Evolutionary conservation across 2,329 filamentous ascomycete species (phyloP).

Genomic region (Scytalidium lignicola): DNA sequence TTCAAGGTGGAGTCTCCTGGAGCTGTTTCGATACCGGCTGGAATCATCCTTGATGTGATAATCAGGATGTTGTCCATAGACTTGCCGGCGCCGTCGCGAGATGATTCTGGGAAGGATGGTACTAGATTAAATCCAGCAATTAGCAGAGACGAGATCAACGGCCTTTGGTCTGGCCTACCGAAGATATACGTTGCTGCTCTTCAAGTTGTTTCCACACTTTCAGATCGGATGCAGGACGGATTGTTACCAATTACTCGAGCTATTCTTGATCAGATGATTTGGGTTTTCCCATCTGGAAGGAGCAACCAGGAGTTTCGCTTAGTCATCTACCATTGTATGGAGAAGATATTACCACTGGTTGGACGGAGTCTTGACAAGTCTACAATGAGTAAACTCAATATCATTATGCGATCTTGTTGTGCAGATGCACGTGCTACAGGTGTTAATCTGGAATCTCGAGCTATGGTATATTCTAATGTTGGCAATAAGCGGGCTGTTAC

Average conservation of each 20-base stretch:
- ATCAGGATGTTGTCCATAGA: slow-evolving; percentile 65
- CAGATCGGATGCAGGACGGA: slow-evolving; percentile 52
- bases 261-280: slow-evolving; percentile 65
- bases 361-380: slow-evolving; percentile 64
- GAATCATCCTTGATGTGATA: slow-evolving; percentile 61
- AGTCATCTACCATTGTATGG: slow-evolving; percentile 54
- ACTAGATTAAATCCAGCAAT: slow-evolving; percentile 68
- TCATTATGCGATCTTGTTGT: slow-evolving; percentile 65
- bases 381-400: slow-evolving; percentile 56
- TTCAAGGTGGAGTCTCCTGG: slow-evolving; percentile 60
- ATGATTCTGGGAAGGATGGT: slow-evolving; percentile 11
- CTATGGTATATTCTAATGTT: slow-evolving; percentile 12
- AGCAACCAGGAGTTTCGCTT: slow-evolving; percentile 50
- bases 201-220: slow-evolving; percentile 51
- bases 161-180: slow-evolving; percentile 69
- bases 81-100: slow-evolving; percentile 35
- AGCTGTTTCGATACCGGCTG: slow-evolving; percentile 62
- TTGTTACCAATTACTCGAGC: slow-evolving; percentile 57
- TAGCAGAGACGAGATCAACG: slow-evolving; percentile 74
- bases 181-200: slow-evolving; percentile 69
- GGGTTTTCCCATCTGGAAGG: slow-evolving; percentile 60
- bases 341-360: slow-evolving; percentile 51
- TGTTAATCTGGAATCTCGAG: slow-evolving; percentile 19
- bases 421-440: slow-evolving; percentile 59
- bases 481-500: slow-evolving; percentile 27